phyloP scores from a whole-genome alignment of 371 early-diverging fungal species.

The Circinella umbellata region DNA sequence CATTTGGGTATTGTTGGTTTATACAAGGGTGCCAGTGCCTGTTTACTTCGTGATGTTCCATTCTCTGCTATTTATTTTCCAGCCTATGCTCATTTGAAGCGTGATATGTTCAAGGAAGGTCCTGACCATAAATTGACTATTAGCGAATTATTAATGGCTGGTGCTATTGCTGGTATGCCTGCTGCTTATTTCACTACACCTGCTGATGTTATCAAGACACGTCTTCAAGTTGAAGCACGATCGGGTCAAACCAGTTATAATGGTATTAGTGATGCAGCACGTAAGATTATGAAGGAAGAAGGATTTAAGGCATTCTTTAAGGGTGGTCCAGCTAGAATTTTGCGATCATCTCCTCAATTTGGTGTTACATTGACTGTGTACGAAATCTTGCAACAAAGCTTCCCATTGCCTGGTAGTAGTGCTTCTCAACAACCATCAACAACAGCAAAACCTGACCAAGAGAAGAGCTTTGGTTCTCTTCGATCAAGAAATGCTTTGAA shows the following conservation, averaged over 20 bases:
- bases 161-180: conserved; percentile 97
- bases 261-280: conserved; percentile 87
- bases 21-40: conserved; percentile 95
- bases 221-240: conserved; percentile 92
- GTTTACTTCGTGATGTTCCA: conserved; percentile 94
- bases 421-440: conserved; percentile 19
- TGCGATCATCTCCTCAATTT: conserved; percentile 94
- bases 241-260: conserved; percentile 88
- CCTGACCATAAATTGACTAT: conserved; percentile 75
- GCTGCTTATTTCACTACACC: conserved; percentile 97
- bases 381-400: conserved; percentile 83
- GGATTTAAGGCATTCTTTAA: conserved; percentile 96
- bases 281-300: conserved; percentile 90
- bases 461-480: conserved; percentile 45
- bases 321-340: conserved; percentile 87
- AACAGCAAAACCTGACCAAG: conserved; percentile 24
- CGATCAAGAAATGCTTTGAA: conserved; percentile 70
- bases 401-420: conserved; percentile 69
- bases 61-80: conserved; percentile 98
- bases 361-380: conserved; percentile 95
- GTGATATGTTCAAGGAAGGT: conserved; percentile 82
- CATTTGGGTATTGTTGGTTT: conserved; percentile 92
- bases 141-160: conserved; percentile 84
- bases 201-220: conserved; percentile 98
- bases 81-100: conserved; percentile 92